Base-by-base conservation (phyloP, 257 asterid genomes). In the Eucommia ulmoides region DNA sequence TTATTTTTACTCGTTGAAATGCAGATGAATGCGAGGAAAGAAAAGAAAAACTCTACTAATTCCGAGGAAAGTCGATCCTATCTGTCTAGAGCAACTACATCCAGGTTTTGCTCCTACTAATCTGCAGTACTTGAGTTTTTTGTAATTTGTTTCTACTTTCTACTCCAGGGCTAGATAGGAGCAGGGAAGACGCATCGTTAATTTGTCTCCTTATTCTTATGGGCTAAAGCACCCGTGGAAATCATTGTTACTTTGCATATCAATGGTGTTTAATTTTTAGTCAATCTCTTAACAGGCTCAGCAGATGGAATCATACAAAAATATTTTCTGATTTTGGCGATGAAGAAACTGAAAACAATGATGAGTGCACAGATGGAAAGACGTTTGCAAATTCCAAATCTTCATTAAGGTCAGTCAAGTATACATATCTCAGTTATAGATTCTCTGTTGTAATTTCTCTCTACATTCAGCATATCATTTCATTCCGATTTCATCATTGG, bases 281-380 rank as follows among this genome's bases (percentile, higher is more conserved):
- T 41, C 23, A 52, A 53, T 23, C 58, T 19, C 61, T 60, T 51
- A 44, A 42, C 93, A 89, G 96, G 84, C 64, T 71, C 22, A 91
- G 96, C 71, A 65, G 68, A 75, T 86, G 96, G 96, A 86, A 91
- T 61, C 94, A 86, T 66, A 78, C 98, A 25, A 83, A 60, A 69
- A 68, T 91, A 63, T 91, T 91, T 63, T 86, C 95, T 49, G 98
- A 91, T 61, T 77, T 77, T 14, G 83, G 67, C 50, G 95, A 79
- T 45, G 85, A 69, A 21, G 83, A 68, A 59, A 65, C 78, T 38
- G 75, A 58, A 68, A 65, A 60, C 38, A 74, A 77, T 60, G 93
- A 65, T 60, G 74, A 72, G 25, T 56, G 50, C 65, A 65, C 55
- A 54, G 79, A 66, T 22, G 58, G 23, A 20, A 73, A 52, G 58